Evolutionary conservation across 441 rosid species (phyloP).

Genomic region (Euphorbia celastroides): DNA sequence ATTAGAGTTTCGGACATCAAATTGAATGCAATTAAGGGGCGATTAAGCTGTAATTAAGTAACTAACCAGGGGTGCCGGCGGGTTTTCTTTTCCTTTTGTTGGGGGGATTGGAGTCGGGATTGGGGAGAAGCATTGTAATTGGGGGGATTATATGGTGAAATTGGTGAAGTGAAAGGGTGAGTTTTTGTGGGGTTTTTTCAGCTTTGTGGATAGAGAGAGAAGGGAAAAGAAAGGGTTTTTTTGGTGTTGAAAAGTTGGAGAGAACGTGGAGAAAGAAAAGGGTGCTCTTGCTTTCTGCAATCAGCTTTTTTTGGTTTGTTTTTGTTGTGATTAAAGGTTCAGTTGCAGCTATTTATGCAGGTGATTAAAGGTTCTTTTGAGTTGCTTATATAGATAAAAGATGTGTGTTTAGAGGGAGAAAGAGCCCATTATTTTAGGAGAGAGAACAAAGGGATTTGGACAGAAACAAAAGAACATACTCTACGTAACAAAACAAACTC

Average conservation of each 20-base stretch:
- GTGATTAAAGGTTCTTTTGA: constrained; percentile 19
- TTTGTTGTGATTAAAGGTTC: not conserved
- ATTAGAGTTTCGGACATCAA: not conserved
- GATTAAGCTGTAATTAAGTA: constrained; percentile 27
- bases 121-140: constrained; percentile 27
- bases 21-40: not conserved
- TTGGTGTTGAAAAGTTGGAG: not conserved
- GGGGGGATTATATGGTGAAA: constrained; percentile 25
- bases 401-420: constrained; percentile 7
- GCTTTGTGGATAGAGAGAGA: constrained; percentile 47
- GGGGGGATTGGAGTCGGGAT: constrained; percentile 42
- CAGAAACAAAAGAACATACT: constrained; percentile 51
- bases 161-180: constrained; percentile 22
- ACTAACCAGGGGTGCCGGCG: constrained; percentile 81
- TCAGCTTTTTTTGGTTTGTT: constrained; percentile 28
- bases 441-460: constrained; percentile 26
- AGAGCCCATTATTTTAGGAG: too few relatives aligned
- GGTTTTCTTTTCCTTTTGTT: constrained; percentile 76
- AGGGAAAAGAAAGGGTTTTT: not conserved
- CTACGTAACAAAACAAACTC: constrained; percentile 39
- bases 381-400: constrained; percentile 1
- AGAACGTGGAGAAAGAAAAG: constrained; percentile 17
- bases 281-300: constrained; percentile 58
- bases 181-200: constrained; percentile 41
- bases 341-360: constrained; percentile 14